These are phyloP conservation scores for Ogataea pilisensis DNA, from an alignment of 805 yeast species.

Conservation along the genomic window DNA sequence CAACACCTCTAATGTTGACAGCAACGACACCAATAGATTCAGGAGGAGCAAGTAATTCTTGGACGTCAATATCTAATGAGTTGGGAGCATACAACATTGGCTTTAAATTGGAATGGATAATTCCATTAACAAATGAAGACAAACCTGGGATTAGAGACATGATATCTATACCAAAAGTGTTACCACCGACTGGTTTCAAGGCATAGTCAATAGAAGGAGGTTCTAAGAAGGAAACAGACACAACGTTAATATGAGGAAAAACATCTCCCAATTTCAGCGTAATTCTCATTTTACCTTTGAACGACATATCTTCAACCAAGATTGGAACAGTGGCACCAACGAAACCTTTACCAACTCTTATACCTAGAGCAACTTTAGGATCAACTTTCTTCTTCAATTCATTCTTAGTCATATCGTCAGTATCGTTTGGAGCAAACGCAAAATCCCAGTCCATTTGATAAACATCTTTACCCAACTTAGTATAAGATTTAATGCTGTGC, in stretches of 20 bases:
- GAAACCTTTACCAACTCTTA: slow-evolving; percentile 76
- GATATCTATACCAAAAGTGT: slow-evolving; percentile 78
- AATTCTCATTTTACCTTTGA: slow-evolving; percentile 64
- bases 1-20: slow-evolving; percentile 54
- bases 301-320: slow-evolving; percentile 75
- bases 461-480: slow-evolving; percentile 60
- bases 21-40: slow-evolving; percentile 71
- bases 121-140: slow-evolving; percentile 62
- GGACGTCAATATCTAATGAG: slow-evolving; percentile 69
- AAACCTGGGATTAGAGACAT: slow-evolving; percentile 84
- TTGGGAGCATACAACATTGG: slow-evolving; percentile 84
- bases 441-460: slow-evolving; percentile 85
- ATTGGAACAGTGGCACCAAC: slow-evolving; percentile 75
- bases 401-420: slow-evolving; percentile 76
- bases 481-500: slow-evolving; percentile 66
- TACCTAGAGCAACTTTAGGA: slow-evolving; percentile 79
- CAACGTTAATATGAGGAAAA: slow-evolving; percentile 76
- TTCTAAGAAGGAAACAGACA: slow-evolving; percentile 68
- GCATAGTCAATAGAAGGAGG: slow-evolving; percentile 77
- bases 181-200: slow-evolving; percentile 85
- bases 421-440: slow-evolving; percentile 76
- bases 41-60: slow-evolving; percentile 61
- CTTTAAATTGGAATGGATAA: slow-evolving; percentile 65
- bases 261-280: slow-evolving; percentile 55
- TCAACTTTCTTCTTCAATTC: slow-evolving; percentile 67